Evolutionary conservation across 495 filamentous ascomycete species (phyloP).

Genomic region (Penicillium cosmopolitanum): DNA sequence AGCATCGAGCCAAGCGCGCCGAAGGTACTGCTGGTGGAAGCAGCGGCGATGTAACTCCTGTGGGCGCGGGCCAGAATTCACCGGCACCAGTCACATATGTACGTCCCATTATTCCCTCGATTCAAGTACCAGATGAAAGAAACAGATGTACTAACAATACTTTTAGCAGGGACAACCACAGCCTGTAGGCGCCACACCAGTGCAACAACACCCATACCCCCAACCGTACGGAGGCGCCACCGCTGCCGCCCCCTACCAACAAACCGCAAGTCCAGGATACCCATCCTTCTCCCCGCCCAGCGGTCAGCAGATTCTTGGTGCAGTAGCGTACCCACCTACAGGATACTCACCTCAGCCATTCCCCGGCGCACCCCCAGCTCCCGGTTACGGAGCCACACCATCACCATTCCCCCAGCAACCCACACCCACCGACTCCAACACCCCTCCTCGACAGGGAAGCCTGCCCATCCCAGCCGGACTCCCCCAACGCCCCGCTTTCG

Average conservation of each 20-base stretch:
- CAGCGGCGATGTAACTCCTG: constrained; percentile 63
- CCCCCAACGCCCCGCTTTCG: constrained; percentile 66
- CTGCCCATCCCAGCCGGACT: constrained; percentile 61
- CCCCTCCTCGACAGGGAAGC: constrained; percentile 51
- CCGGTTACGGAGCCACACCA: constrained; percentile 34
- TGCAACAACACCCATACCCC: constrained; percentile 39
- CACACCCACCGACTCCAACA: constrained; percentile 43
- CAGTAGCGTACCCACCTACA: constrained; percentile 38
- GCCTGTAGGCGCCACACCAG: constrained; percentile 23
- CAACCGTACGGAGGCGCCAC: constrained; percentile 40
- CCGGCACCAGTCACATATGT: constrained; percentile 60
- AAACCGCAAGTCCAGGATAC: constrained; percentile 48
- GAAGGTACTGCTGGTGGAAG: constrained; percentile 61
- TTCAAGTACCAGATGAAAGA: not conserved
- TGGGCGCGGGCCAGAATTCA: constrained; percentile 55
- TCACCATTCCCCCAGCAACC: constrained; percentile 38
- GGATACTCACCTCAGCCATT: constrained; percentile 52
- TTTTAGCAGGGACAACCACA: constrained; percentile 33
- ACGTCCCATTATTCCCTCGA: constrained; percentile 32
- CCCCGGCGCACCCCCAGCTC: constrained; percentile 29
- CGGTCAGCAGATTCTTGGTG: constrained; percentile 37
- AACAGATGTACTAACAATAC: constrained; percentile 12
- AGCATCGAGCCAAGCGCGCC: constrained; percentile 72
- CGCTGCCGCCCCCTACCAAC: constrained; percentile 44
- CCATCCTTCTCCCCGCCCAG: constrained; percentile 39